These are phyloP conservation scores for Sinapis alba DNA, from an alignment of 441 rosid genomes.

Conservation along the genomic window DNA sequence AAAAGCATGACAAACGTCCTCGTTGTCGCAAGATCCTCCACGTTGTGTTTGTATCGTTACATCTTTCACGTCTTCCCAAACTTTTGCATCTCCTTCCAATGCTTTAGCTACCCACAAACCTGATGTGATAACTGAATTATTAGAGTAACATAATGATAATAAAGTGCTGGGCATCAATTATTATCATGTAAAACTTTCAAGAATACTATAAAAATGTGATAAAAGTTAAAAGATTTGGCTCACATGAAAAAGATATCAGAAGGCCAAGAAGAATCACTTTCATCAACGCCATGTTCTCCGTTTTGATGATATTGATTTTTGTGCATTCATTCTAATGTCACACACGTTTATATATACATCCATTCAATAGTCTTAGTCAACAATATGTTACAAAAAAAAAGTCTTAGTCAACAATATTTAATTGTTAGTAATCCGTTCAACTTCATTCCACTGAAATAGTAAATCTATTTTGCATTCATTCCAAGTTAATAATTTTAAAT, in stretches of 20 bases:
- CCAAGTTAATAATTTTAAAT: background rate
- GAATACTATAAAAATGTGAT: constrained; percentile 8
- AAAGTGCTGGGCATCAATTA: background rate
- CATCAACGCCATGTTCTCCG: constrained; percentile 13
- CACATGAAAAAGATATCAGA: constrained; percentile 22
- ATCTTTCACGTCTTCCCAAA: background rate
- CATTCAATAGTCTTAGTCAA: background rate
- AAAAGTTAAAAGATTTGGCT: constrained; percentile 2
- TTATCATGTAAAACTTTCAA: background rate
- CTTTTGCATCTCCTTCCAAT: constrained; percentile 13
- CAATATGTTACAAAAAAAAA: too few species aligned
- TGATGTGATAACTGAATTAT: background rate
- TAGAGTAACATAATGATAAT: background rate
- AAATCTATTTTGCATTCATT: background rate
- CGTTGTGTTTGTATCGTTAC: background rate
- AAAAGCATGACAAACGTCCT: background rate
- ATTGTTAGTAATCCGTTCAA: background rate
- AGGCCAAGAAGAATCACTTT: constrained; percentile 13
- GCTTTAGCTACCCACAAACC: constrained; percentile 22
- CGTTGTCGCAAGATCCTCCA: constrained; percentile 13
- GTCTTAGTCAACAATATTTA: constrained; percentile 13
- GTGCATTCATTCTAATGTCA: background rate
- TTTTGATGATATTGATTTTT: background rate
- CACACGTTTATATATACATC: background rate
- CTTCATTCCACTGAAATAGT: background rate